Evolutionary conservation across 202 grass and related monocot genomes (phyloP).

Genomic region (Sporobolus alterniflorus): DNA sequence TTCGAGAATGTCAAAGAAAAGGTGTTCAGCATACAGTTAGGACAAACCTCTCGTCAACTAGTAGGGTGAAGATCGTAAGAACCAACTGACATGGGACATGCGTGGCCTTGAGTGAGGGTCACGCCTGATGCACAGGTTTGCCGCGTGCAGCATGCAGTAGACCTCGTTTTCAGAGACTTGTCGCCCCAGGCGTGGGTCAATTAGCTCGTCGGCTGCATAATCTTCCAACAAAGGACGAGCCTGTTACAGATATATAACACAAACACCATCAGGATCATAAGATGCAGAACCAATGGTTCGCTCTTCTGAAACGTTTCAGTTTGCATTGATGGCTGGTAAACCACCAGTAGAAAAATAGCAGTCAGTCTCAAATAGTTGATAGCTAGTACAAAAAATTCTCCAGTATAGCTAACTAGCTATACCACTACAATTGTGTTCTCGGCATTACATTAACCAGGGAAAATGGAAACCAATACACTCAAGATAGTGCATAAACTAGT

Average conservation of each 20-base stretch:
- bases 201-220: slow-evolving; percentile 58
- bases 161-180: slow-evolving; percentile 74
- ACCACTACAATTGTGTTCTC: neutral
- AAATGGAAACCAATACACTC: neutral
- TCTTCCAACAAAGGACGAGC: slow-evolving; percentile 81
- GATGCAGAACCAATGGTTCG: neutral
- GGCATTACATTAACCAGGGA: neutral
- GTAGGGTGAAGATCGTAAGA: neutral
- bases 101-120: slow-evolving; percentile 85
- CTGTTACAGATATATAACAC: slow-evolving; percentile 32
- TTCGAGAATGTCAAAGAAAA: neutral
- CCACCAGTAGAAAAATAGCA: neutral
- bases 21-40: neutral
- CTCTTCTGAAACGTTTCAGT: too few relatives aligned
- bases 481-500: neutral
- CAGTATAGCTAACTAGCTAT: neutral
- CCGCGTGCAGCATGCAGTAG: slow-evolving; percentile 93
- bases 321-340: neutral
- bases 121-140: slow-evolving; percentile 84
- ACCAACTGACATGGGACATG: slow-evolving; percentile 81
- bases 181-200: slow-evolving; percentile 65
- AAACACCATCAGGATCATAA: neutral
- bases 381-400: neutral
- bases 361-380: neutral
- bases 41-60: neutral